phyloP scores from a whole-genome alignment of 306 rosid species.

The Quercus robur region DNA sequence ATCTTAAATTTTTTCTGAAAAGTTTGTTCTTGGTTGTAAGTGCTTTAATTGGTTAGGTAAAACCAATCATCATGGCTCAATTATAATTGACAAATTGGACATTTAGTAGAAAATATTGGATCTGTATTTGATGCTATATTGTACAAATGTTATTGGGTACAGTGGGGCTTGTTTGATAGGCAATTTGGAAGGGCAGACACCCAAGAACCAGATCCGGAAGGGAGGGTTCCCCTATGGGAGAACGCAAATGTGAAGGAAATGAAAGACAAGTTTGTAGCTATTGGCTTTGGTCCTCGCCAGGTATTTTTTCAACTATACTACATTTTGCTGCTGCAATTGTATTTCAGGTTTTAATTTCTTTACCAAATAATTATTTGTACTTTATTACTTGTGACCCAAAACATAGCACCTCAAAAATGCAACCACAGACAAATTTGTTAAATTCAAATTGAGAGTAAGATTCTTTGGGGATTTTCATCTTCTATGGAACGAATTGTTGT shows the following conservation, averaged over 20 bases:
- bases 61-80: too few species aligned
- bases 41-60: background rate
- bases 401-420: background rate
- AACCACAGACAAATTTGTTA: background rate
- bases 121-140: background rate
- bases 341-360: background rate
- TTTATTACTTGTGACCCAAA: background rate
- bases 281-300: slow-evolving; percentile 98
- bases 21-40: background rate
- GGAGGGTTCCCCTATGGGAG: slow-evolving; percentile 86
- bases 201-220: slow-evolving; percentile 91
- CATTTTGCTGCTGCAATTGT: slow-evolving; percentile 11
- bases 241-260: slow-evolving; percentile 82
- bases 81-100: background rate
- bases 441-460: background rate
- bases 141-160: slow-evolving; percentile 26
- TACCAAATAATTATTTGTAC: background rate
- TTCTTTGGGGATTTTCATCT: background rate
- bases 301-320: slow-evolving; percentile 29
- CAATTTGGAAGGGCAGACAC: slow-evolving; percentile 87
- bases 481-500: too few species aligned
- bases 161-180: slow-evolving; percentile 92
- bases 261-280: slow-evolving; percentile 79
- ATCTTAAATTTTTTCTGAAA: too few species aligned
- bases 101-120: background rate